Evolutionary conservation across 257 asterid species (phyloP).

Genomic region (Leptodermis oblonga): DNA sequence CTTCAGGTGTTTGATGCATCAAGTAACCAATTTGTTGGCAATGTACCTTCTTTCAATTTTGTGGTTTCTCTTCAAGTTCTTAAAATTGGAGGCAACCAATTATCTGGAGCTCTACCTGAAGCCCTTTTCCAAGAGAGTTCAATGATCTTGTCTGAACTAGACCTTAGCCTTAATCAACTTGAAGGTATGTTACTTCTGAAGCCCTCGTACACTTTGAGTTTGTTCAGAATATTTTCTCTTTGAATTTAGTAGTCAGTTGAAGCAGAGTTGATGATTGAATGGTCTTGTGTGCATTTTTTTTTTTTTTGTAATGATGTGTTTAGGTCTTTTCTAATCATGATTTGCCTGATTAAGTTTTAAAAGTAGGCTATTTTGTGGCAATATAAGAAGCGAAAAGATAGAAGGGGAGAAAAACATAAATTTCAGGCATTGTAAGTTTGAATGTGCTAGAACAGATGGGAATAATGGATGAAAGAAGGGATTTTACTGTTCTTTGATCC

Average conservation of each 20-base stretch:
- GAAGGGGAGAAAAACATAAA: background rate
- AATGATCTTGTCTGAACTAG: slow-evolving; percentile 70
- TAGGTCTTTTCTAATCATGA: background rate
- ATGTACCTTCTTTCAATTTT: slow-evolving; percentile 67
- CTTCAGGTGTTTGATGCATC: slow-evolving; percentile 79
- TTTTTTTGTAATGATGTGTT: background rate
- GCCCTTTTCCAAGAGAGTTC: slow-evolving; percentile 82
- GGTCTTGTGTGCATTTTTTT: background rate
- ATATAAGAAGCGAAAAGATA: background rate
- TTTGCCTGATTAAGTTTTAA: background rate
- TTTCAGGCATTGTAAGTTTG: background rate
- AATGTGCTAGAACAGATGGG: background rate
- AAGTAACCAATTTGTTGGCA: slow-evolving; percentile 54
- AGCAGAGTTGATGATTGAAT: background rate
- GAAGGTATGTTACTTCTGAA: slow-evolving; percentile 41
- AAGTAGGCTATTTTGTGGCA: background rate
- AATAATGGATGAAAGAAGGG: background rate
- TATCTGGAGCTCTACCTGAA: slow-evolving; percentile 71
- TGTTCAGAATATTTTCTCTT: background rate
- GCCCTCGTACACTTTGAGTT: background rate
- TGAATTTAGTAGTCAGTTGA: background rate
- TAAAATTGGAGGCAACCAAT: slow-evolving; percentile 50
- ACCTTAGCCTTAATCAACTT: slow-evolving; percentile 73
- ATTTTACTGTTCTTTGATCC: background rate
- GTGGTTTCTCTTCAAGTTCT: slow-evolving; percentile 71